A percentile compares a stretch with the other conserved stretches of the same genome.
These are phyloP conservation scores for Aureobasidium melanogenum DNA, from an alignment of 2,329 filamentous ascomycete species.

Conservation along the genomic window DNA sequence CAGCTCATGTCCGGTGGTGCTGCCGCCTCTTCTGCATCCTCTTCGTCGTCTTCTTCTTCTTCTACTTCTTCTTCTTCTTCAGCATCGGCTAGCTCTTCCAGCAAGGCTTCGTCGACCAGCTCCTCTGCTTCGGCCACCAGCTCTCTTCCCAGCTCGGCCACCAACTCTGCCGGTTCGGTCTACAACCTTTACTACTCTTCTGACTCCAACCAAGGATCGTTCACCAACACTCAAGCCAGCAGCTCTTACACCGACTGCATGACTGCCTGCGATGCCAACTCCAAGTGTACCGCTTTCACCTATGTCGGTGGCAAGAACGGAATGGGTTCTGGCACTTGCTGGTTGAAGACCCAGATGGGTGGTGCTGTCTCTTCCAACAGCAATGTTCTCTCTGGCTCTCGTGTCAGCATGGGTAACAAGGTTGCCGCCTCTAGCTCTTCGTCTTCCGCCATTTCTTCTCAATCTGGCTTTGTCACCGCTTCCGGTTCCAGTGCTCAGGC, in stretches of 20 bases:
- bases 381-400: constrained; percentile 9
- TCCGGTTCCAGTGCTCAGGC: not conserved
- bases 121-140: constrained; percentile 7
- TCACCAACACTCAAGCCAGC: constrained; percentile 12
- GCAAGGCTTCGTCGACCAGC: constrained; percentile 4
- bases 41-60: not conserved
- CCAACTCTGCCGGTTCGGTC: not conserved
- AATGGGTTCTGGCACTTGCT: constrained; percentile 11
- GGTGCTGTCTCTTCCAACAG: not conserved
- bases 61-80: constrained; percentile 6
- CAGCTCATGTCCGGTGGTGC: constrained; percentile 8
- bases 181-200: constrained; percentile 15
- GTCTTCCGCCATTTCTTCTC: not conserved
- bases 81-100: constrained; percentile 8
- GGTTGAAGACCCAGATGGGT: constrained; percentile 15
- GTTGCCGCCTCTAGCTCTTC: not conserved
- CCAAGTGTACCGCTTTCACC: constrained; percentile 15
- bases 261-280: constrained; percentile 13
- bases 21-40: not conserved
- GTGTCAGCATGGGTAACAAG: constrained; percentile 3
- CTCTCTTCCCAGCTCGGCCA: not conserved
- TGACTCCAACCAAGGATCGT: constrained; percentile 12
- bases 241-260: constrained; percentile 15
- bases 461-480: constrained; percentile 13
- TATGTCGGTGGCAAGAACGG: constrained; percentile 15